Percentiles rank a stretch among this genome's conserved stretches.
Conservation (phyloP, 169 alveolate species). For the Cyclospora cayetanensis region DNA sequence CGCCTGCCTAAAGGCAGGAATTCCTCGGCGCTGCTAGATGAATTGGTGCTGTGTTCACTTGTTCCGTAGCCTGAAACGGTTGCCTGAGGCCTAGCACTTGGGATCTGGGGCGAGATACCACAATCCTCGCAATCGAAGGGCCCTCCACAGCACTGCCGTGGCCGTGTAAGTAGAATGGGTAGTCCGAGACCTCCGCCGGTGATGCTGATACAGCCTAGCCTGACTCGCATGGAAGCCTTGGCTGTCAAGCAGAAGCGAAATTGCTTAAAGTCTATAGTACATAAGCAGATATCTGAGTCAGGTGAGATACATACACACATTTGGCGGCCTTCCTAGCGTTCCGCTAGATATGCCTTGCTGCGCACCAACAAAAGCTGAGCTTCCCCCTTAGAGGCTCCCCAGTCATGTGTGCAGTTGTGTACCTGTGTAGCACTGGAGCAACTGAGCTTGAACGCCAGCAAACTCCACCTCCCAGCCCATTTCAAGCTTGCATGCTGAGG, state of each 20-base stretch:
- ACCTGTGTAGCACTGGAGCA: constrained; percentile 45
- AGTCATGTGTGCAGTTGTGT: no score
- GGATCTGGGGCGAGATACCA: neutral
- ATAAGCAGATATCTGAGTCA: neutral
- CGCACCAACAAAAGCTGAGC: no score
- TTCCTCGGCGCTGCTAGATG: neutral
- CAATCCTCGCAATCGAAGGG: neutral
- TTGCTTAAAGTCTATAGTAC: neutral
- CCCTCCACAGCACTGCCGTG: neutral
- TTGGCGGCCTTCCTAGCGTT: no score
- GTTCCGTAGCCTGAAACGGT: neutral
- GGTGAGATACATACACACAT: no score
- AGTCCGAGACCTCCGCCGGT: constrained; percentile 27
- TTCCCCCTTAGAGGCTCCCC: no score
- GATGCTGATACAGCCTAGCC: neutral
- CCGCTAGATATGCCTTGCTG: no score
- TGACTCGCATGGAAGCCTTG: neutral
- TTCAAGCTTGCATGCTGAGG: neutral
- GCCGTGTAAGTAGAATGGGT: neutral
- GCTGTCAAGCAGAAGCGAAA: neutral
- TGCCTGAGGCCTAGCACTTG: neutral
- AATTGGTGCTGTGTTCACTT: neutral
- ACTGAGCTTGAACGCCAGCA: neutral
- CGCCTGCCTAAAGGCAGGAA: neutral
- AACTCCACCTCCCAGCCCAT: neutral